Base-by-base conservation (phyloP, 1,284 basidiomycete genomes). In the Pterulicium gracile region DNA sequence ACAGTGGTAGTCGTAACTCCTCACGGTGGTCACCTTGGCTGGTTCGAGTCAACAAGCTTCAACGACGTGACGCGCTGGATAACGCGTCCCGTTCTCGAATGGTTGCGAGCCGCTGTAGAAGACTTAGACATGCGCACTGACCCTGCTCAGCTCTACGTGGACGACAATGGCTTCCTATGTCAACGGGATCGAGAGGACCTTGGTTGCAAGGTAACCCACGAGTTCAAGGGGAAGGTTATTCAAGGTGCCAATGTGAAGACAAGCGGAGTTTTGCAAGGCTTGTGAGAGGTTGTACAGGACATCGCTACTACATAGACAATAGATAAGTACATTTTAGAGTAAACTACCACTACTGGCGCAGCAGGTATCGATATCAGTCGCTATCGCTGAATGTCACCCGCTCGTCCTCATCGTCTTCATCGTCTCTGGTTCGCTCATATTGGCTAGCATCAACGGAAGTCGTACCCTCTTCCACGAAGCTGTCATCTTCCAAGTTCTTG, bases 21-120 rank as follows among this genome's bases (percentile, higher is more conserved):
- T 24, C 72, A 74, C 14, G 95, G 96, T 1, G 96, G 96, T 0
- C 95, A 98, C 66, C 70, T 98, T 14, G 95, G 95, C 23, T 98
- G 91, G 94, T 98, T 95, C 59, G 79, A 86, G 55, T 65, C 74
- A 41, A 66, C 66, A 23, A 67, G 66, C 27, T 60, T 61, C 49
- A 67, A 70, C 24, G 59, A 64, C 49, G 61, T 77, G 13, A 70
- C 71, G 49, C 66, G 86, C 46, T 91, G 88, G 88, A 70, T 85
- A 45, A 73, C 70, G 14, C 67, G 71, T 52, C 88, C 88, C 7
- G 80, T 85, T 3, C 55, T 89, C 5, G 82, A 91, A 58, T 91
- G 84, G 85, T 56, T 88, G 40, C 36, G 36, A 15, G 36, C 36
- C 5, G 36, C 19, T 17, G 19, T 17, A 7, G 7, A 39, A 7